A percentile compares a stretch with the other conserved stretches of the same genome.
Evolutionary conservation across 106 monocot genomes (phyloP).

Genomic region (Hemerocallis citrina): DNA sequence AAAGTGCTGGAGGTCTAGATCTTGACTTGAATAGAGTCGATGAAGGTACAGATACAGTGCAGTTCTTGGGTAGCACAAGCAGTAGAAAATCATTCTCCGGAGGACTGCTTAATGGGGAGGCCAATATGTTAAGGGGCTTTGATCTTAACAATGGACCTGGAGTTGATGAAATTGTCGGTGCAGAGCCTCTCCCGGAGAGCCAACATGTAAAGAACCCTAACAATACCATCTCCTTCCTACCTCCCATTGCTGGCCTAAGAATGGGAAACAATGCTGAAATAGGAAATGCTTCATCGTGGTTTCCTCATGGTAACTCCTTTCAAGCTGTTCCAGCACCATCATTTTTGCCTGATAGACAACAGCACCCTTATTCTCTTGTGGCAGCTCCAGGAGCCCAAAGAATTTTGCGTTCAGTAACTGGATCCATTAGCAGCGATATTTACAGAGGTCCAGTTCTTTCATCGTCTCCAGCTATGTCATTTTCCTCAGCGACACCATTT

Average conservation of each 20-base stretch:
- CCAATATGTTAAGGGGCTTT: constrained; percentile 54
- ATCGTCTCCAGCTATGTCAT: constrained; percentile 69
- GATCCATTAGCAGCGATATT: constrained; percentile 41
- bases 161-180: constrained; percentile 46
- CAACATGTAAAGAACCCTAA: constrained; percentile 32
- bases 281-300: constrained; percentile 63
- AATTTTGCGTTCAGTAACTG: constrained; percentile 33
- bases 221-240: constrained; percentile 37
- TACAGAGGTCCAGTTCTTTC: constrained; percentile 58
- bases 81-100: constrained; percentile 14
- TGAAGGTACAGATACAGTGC: constrained; percentile 32
- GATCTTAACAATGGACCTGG: constrained; percentile 87
- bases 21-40: constrained; percentile 63
- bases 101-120: constrained; percentile 22
- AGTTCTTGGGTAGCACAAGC: constrained; percentile 21
- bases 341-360: constrained; percentile 62
- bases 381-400: constrained; percentile 54
- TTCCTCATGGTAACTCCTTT: constrained; percentile 53
- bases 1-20: constrained; percentile 33
- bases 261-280: constrained; percentile 52
- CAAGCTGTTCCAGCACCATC: constrained; percentile 63
- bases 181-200: constrained; percentile 25
- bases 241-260: constrained; percentile 37
- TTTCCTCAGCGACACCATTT: constrained; percentile 49
- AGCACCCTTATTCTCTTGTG: constrained; percentile 64